Conservation (phyloP, 2,329 filamentous ascomycete species). For the Tolypocladium sp. region DNA sequence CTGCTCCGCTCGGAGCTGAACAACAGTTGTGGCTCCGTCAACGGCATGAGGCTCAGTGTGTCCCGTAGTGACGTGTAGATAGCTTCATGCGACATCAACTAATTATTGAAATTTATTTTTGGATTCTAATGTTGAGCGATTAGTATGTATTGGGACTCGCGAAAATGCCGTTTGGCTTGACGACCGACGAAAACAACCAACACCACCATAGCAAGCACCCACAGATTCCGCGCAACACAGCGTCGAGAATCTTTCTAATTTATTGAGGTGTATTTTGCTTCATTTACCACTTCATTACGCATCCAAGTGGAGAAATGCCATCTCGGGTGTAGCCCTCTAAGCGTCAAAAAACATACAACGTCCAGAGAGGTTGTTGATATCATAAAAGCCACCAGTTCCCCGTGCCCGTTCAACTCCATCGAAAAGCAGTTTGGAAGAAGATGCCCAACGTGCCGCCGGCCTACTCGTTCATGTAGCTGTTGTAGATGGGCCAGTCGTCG, state of each 20-base stretch:
- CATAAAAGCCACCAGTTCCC: not conserved
- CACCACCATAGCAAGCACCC: too few species aligned
- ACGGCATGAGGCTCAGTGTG: not conserved
- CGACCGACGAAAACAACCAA: not conserved
- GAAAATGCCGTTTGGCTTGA: not conserved
- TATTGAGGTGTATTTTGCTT: not conserved
- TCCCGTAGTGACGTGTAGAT: too few species aligned
- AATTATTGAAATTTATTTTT: too few species aligned
- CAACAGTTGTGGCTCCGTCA: not conserved
- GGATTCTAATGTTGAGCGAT: too few species aligned
- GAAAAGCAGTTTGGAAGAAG: not conserved
- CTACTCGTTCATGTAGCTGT: slow-evolving; percentile 11
- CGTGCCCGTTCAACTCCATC: not conserved
- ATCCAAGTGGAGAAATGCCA: not conserved
- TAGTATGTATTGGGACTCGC: too few species aligned
- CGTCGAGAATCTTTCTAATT: not conserved
- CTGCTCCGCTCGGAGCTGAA: not conserved
- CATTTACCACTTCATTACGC: not conserved
- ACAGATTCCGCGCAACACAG: not conserved
- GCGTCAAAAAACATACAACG: not conserved
- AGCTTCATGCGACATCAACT: too few species aligned
- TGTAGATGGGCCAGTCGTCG: slow-evolving; percentile 22
- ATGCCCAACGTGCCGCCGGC: not conserved
- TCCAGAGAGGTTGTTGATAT: not conserved
- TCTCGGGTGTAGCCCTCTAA: not conserved